Evolutionary conservation across 2,329 filamentous ascomycete genomes (phyloP).

Genomic region (Aspergillus arachidicola): DNA sequence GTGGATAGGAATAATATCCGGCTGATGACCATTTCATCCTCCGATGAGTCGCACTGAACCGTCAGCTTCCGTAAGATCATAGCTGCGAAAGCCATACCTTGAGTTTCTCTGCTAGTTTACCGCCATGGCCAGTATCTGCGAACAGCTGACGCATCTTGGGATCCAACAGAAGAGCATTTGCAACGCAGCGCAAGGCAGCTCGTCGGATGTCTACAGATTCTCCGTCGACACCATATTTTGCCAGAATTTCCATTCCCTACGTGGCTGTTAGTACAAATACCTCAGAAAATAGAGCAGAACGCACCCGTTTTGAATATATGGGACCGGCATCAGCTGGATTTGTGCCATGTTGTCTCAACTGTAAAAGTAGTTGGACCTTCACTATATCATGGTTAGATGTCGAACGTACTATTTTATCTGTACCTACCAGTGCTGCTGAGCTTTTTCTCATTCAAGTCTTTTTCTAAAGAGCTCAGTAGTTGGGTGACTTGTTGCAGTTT

Average conservation of each 20-base stretch:
- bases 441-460: constrained; percentile 63
- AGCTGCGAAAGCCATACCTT: constrained; percentile 48
- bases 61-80: constrained; percentile 6
- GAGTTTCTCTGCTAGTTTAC: constrained; percentile 70
- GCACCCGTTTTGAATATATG: constrained; percentile 79
- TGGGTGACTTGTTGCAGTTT: constrained; percentile 70
- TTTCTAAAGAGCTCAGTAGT: constrained; percentile 63
- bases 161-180: constrained; percentile 78
- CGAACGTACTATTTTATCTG: neutral
- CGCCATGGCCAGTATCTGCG: constrained; percentile 68
- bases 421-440: constrained; percentile 62
- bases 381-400: constrained; percentile 27
- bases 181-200: constrained; percentile 78
- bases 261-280: constrained; percentile 13
- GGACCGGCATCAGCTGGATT: constrained; percentile 72
- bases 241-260: constrained; percentile 74
- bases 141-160: constrained; percentile 70
- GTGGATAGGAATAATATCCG: constrained; percentile 79
- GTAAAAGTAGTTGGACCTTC: constrained; percentile 49
- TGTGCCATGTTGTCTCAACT: constrained; percentile 79
- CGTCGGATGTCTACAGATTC: constrained; percentile 65
- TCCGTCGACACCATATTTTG: constrained; percentile 72
- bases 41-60: constrained; percentile 64
- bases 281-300: neutral
- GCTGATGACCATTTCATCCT: constrained; percentile 85